phyloP scores from a whole-genome alignment of 2,329 filamentous ascomycete species.

The Paracorniculantispora psalliotae region DNA sequence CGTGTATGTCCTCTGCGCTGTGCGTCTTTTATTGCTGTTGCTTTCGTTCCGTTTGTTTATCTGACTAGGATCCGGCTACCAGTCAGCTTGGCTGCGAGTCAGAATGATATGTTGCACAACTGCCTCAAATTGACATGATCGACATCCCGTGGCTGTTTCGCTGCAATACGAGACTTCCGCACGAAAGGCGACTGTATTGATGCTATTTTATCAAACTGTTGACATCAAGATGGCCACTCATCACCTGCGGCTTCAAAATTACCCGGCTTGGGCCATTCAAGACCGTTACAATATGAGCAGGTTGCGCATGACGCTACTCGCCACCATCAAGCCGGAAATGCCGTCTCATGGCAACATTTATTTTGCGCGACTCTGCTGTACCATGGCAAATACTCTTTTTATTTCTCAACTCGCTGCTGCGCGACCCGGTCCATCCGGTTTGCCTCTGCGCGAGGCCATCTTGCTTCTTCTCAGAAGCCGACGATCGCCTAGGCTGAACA shows the following conservation, averaged over 20 bases:
- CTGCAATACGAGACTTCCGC: background rate
- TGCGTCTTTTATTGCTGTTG: background rate
- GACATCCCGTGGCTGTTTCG: constrained; percentile 9
- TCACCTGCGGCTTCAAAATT: no score
- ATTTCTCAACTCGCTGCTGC: background rate
- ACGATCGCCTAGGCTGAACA: constrained; percentile 11
- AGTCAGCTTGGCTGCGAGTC: constrained; percentile 1
- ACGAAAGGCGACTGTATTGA: background rate
- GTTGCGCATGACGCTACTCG: background rate
- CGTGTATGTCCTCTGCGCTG: background rate
- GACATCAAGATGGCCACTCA: background rate
- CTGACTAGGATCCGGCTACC: background rate
- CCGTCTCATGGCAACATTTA: background rate
- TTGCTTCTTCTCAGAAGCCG: background rate
- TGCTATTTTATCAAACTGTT: background rate
- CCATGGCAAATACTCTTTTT: background rate
- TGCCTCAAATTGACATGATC: constrained; percentile 11
- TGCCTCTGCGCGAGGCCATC: background rate
- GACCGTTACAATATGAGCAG: background rate
- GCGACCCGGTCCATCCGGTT: background rate
- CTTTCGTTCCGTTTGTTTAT: background rate
- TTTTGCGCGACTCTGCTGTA: background rate
- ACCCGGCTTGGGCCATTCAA: no score
- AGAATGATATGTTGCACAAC: constrained; percentile 7
- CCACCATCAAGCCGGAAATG: background rate